Evolutionary conservation across 805 yeast species (phyloP).

Genomic region (Brettanomyces nanus): DNA sequence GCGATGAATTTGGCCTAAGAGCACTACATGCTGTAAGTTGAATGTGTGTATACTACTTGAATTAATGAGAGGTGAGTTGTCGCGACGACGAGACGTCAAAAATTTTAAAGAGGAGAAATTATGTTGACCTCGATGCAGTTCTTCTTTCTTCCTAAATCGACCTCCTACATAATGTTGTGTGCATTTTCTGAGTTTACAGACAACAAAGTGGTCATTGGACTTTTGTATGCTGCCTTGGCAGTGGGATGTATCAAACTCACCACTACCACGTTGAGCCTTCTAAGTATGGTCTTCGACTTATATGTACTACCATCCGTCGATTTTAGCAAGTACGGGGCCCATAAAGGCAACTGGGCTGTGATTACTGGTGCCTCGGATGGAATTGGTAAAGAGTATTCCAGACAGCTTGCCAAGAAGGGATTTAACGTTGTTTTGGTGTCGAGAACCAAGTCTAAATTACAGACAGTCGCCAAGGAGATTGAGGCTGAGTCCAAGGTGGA

Average conservation of each 20-base stretch:
- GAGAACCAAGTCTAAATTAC: conserved; percentile 73
- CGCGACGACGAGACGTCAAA: background rate
- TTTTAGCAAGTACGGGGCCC: conserved; percentile 53
- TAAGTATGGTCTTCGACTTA: conserved; percentile 50
- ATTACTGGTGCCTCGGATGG: conserved; percentile 98
- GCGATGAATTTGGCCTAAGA: conserved; percentile 31
- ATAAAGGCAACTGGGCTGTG: conserved; percentile 78
- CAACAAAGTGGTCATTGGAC: conserved; percentile 2
- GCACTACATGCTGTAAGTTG: no score
- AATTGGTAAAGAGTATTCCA: conserved; percentile 86
- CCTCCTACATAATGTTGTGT: background rate
- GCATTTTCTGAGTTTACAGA: conserved; percentile 3
- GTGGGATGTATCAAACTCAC: conserved; percentile 59
- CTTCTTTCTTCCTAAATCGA: background rate
- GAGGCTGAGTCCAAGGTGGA: conserved; percentile 49
- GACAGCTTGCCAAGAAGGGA: conserved; percentile 78
- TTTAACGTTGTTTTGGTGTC: conserved; percentile 79
- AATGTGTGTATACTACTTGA: background rate
- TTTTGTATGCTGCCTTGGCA: conserved; percentile 36
- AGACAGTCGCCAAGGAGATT: conserved; percentile 55
- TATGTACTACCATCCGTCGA: conserved; percentile 55
- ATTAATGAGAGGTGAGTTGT: background rate
- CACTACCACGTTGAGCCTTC: conserved; percentile 37
- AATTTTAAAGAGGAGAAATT: background rate
- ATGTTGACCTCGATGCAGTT: background rate